Conservation (phyloP, 2,329 filamentous ascomycete species). For the Fusarium nurragi region DNA sequence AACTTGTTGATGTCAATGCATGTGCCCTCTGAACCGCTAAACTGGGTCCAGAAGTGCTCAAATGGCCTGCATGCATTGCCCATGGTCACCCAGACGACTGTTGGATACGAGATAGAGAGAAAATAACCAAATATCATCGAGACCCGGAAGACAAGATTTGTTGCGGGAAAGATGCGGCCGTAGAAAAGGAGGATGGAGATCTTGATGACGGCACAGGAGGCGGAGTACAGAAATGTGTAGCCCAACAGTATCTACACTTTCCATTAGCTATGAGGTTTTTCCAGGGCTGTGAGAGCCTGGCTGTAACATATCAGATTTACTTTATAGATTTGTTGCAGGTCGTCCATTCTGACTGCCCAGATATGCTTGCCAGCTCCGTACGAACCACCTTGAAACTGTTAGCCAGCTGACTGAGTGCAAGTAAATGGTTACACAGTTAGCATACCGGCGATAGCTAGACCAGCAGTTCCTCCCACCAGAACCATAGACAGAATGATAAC, state of each 20-base stretch:
- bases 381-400: not conserved
- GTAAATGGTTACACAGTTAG: too few relatives aligned
- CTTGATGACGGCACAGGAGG: conserved; percentile 7
- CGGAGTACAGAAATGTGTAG: conserved; percentile 15
- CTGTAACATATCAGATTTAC: not conserved
- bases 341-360: conserved; percentile 4
- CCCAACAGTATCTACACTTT: not conserved
- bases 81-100: conserved; percentile 20
- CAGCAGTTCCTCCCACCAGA: conserved; percentile 9
- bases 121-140: conserved; percentile 14
- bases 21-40: not conserved
- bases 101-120: conserved; percentile 13
- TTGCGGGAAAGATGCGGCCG: conserved; percentile 8
- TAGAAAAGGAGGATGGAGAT: conserved; percentile 31
- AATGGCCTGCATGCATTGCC: conserved; percentile 11
- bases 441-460: conserved; percentile 8
- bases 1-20: conserved; percentile 24
- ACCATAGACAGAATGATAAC: conserved; percentile 8
- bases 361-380: conserved; percentile 17
- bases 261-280: not conserved
- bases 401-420: not conserved
- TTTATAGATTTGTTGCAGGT: conserved; percentile 10
- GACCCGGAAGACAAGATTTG: not conserved
- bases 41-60: conserved; percentile 9
- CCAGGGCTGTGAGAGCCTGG: not conserved